Evolutionary conservation across 2,329 filamentous ascomycete species (phyloP).

Genomic region (Dactylellina haptotyla): DNA sequence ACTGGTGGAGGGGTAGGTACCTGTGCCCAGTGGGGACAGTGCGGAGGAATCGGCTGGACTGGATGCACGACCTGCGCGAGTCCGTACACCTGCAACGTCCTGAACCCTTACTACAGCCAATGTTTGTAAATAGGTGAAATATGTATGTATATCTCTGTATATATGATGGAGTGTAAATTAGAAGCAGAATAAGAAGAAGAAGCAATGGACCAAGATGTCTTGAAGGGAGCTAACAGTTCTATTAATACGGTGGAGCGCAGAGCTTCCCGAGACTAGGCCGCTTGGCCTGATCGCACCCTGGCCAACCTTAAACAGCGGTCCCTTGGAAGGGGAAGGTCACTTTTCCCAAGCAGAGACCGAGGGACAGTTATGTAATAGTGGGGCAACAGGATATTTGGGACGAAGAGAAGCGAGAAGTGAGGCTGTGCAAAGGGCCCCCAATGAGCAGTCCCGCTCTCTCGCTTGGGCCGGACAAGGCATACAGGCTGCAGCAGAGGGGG

Average conservation of each 20-base stretch:
- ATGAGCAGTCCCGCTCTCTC: too few species aligned
- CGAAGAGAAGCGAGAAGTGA: conserved; percentile 9
- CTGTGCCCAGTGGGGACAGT: conserved; percentile 19
- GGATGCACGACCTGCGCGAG: conserved; percentile 59
- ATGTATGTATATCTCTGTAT: too few species aligned
- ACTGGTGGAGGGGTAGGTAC: background rate
- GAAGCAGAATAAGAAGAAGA: too few species aligned
- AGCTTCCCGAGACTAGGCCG: background rate
- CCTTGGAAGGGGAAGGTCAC: conserved; percentile 4
- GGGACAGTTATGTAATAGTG: background rate
- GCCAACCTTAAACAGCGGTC: conserved; percentile 23
- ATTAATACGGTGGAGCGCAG: too few species aligned
- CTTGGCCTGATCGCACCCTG: background rate
- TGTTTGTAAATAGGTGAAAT: conserved; percentile 36
- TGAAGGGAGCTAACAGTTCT: too few species aligned
- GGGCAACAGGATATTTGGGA: background rate
- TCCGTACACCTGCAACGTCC: conserved; percentile 57
- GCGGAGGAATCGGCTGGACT: conserved; percentile 58
- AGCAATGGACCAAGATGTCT: too few species aligned
- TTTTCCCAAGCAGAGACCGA: too few species aligned
- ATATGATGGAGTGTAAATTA: background rate
- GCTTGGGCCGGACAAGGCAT: too few species aligned
- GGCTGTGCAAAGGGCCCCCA: conserved; percentile 52
- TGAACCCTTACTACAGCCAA: conserved; percentile 54
- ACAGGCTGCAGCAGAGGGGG: too few species aligned